Base-by-base conservation (phyloP, 2,329 filamentous ascomycete genomes). In the Cladosporium sp. region DNA sequence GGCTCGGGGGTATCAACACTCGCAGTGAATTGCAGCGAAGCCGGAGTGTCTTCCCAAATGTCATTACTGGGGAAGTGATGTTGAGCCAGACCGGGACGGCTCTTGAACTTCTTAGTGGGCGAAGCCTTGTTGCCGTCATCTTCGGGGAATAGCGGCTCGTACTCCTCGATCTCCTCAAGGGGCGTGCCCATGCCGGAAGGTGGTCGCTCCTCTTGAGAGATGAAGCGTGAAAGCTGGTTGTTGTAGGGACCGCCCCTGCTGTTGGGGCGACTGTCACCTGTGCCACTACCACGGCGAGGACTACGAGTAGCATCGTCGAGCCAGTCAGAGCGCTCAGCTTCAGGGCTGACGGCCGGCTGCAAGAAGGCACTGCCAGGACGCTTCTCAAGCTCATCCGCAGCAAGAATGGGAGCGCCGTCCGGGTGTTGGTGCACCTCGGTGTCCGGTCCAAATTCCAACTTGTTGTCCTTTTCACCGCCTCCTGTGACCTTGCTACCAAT, bases 41-140 rank as follows among this genome's bases (percentile, higher is more conserved):
- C 86, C 3, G 95, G 93, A 0, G 89, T 86, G 67, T 99, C 95
- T 72, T 99, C 93, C 93, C 93, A 99, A 36, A 97, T 82, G 66
- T 99, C 93, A 67, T 91, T 87, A 68, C 91, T 96, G 1, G 93
- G 93, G 70, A 99, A 99, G 55, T 86, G 85, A 56, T 77, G 73
- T 44, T 72, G 67, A 45, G 72, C 71, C 52, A 75, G 65, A 47
- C 71, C 73, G 22, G 74, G 73, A 38, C 74, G 70, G 67, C 81
- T 83, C 58, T 83, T 73, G 56, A 77, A 77, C 52, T 82, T 76
- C 27, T 75, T 70, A n/a, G 75, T 75, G 43, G 77, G 64, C 4
- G 27, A 20, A 7, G 73, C 73, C 51, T 77, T 70, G 56, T 77
- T 77, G 48, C 78, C 73, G 50, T 82, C 80, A 3, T 80, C 78